Evolutionary conservation across 2,329 filamentous ascomycete genomes (phyloP), one percentile per base, ranked within the genome.

Genomic region (Colletotrichum eleusines): DNA sequence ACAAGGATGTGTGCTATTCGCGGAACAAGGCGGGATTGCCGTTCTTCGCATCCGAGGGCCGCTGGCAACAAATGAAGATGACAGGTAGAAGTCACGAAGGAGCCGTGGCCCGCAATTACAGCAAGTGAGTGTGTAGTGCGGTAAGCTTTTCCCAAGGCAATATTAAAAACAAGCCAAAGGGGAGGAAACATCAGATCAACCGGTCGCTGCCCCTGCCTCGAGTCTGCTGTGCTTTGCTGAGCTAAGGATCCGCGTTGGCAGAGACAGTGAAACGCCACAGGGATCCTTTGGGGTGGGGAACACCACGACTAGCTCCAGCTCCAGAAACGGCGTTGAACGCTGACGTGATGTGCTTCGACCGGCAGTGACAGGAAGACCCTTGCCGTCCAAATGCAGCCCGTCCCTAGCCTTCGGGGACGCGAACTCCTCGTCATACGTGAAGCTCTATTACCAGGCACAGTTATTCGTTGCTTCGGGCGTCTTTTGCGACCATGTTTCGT

Each of bases 231-330:
- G 57, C 57, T 51, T 33, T 55, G 63, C 57, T 70, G 68, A 53
- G 63, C 48, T 62, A 68, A 60, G 58, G 46, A 68, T 67, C 53
- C 38, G 14, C 23, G 59, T 51, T 40, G 50, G 63, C 46, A 69
- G 46, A 69, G 53, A 33, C 50, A 51, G 44, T 71, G 69, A 71
- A 71, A 71, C 69, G 69, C 65, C 64, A 70, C 59, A 23, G 51
- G 58, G 59, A 59, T 31, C 48, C 48, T 54, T 40, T 51, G 54
- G 46, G 38, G 64, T 68, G 68, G 68, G 46, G 58, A 68, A 71
- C 28, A 46, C n/a, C 44, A 53, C 31, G 38, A 42, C 35, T 35
- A 28, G 46, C 62, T 53, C 55, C 23, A 44, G 50, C 48, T 67
- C 33, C n/a, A 53, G 38, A 54, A 40, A 50, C 33, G 63, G 63